phyloP scores from a whole-genome alignment of 1,139 yeast genomes.

The Spathaspora sp. region DNA sequence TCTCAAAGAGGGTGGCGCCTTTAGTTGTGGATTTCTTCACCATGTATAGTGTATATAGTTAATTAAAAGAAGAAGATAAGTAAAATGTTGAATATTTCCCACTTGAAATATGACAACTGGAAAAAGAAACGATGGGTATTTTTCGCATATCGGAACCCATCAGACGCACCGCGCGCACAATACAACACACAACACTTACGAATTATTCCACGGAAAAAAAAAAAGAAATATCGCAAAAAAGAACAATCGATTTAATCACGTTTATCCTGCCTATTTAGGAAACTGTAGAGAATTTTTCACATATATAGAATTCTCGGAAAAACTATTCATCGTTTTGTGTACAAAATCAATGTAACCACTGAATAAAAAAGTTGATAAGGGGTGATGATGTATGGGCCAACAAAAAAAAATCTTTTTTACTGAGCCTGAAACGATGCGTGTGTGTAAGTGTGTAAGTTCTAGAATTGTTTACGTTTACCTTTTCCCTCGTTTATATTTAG shows the following conservation, averaged over 20 bases:
- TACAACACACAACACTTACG: no score
- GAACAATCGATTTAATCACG: background rate
- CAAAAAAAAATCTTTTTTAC: no score
- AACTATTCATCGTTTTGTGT: background rate
- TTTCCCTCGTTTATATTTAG: background rate
- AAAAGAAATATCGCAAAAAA: background rate
- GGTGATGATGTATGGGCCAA: background rate
- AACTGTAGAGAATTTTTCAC: background rate
- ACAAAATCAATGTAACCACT: background rate
- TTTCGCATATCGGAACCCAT: background rate
- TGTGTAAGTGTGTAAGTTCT: no score
- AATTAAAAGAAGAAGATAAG: background rate
- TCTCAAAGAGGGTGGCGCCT: conserved; percentile 54
- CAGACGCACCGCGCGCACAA: background rate
- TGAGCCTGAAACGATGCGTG: no score
- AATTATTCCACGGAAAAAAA: background rate
- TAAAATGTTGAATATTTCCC: no score
- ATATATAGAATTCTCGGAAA: background rate
- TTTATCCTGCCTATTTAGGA: background rate
- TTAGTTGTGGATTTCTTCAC: conserved; percentile 18
- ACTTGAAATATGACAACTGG: background rate
- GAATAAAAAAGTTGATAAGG: background rate
- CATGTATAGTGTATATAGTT: conserved; percentile 11
- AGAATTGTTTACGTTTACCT: background rate
- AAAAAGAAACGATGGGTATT: conserved; percentile 1